Evolutionary conservation across 2,329 filamentous ascomycete genomes (phyloP), one percentile per base, ranked within the genome.

Genomic region (Aspergillus sp.): DNA sequence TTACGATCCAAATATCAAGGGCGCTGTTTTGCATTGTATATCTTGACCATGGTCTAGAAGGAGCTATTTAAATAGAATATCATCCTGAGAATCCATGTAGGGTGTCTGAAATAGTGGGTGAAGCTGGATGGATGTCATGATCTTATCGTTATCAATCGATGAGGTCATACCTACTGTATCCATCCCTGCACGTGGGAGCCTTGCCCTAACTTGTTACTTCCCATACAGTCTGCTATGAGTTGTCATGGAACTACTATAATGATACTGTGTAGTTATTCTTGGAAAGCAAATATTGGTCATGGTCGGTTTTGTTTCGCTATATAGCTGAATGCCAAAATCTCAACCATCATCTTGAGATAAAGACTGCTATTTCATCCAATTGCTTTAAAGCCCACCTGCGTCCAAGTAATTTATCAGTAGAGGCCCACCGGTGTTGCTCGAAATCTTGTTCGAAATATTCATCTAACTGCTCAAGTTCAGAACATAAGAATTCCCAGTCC

Each of bases 1-100:
- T 71, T 72, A 85, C 83, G 57, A 85, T 70, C 71, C 83, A 80
- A 54, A 86, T 83, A 64, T 86, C 83, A 6, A 77, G 77, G 65
- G 81, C 82, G 20, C 78, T 82, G 63, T 80, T 56, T 11, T 55
- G 32, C 34, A 48, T 45, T 20, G 18, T 50, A 15, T n/a, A 12
- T 12, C 13, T 39, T 45, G 20, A 34, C 24, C 44, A 45, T 44
- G 6, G 11, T 52, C 39, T 48, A 34, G 7, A 48, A 18, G 4
- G n/a, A 26, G 26, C 8, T 11, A n/a, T 3, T 34, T 34, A 8
- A 15, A 34, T n/a, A 30, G 8, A 1, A 13, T 36, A 36, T n/a
- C 13, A 36, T 36, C 4, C 34, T 36, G 13, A 36, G 34, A 3
- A 4, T n/a, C 34, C 15, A 36, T 36, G 12, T n/a, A 36, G 34